A percentile compares a stretch with the other conserved stretches of the same genome.
These are phyloP conservation scores for Yarrowia keelungensis DNA, from an alignment of 805 yeast species.

Conservation along the genomic window DNA sequence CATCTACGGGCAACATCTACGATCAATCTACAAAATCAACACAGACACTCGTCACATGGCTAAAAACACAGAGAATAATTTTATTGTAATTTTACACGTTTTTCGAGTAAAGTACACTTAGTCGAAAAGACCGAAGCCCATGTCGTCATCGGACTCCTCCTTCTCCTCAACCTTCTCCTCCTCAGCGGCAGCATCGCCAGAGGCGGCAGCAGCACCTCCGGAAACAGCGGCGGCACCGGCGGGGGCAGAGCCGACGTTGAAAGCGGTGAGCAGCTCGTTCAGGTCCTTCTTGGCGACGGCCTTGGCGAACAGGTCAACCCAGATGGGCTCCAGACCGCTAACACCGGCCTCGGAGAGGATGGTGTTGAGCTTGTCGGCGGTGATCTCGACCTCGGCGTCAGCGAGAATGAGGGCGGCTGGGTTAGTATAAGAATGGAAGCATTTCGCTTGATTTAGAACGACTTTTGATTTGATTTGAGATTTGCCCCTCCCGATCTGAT, in stretches of 20 bases:
- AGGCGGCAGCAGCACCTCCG: slow-evolving; percentile 68
- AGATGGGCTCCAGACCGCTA: slow-evolving; percentile 71
- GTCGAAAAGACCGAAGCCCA: slow-evolving; percentile 96
- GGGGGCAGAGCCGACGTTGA: slow-evolving; percentile 74
- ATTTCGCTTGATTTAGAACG: too few species aligned
- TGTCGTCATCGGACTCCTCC: slow-evolving; percentile 76
- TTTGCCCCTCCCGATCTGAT: too few species aligned
- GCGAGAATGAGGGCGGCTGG: slow-evolving; percentile 95
- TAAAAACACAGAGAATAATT: slow-evolving; percentile 37
- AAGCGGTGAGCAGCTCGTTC: slow-evolving; percentile 75
- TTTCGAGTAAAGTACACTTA: slow-evolving; percentile 50
- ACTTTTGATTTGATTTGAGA: not conserved
- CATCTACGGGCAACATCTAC: too few species aligned
- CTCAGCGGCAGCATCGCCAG: slow-evolving; percentile 66
- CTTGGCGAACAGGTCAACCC: slow-evolving; percentile 89
- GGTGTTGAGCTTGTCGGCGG: slow-evolving; percentile 81
- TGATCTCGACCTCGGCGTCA: slow-evolving; percentile 94
- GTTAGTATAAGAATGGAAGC: not conserved
- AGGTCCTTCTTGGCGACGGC: slow-evolving; percentile 85
- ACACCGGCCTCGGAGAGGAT: slow-evolving; percentile 84
- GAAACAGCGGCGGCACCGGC: slow-evolving; percentile 69
- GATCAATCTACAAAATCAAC: too few species aligned
- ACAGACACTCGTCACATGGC: not conserved
- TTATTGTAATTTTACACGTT: slow-evolving; percentile 37
- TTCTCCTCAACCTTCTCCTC: slow-evolving; percentile 63